Evolutionary conservation across 768 basidiomycete species (phyloP).

Genomic region (Lactifluus volemus): DNA sequence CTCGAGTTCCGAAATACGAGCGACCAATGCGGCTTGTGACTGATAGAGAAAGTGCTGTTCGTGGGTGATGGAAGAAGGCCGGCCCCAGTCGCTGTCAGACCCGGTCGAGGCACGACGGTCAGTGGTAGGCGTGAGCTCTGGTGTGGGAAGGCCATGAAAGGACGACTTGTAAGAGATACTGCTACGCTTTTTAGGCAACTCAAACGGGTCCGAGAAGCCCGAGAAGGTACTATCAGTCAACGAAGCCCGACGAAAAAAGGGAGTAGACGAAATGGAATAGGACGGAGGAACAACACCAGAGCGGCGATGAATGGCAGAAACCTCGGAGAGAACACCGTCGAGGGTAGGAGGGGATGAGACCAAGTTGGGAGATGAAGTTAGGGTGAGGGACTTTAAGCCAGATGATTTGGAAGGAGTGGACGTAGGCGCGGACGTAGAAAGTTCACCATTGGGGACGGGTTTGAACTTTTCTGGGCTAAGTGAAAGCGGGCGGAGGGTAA

Average conservation of each 20-base stretch:
- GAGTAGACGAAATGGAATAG: constrained; percentile 24
- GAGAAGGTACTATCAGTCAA: constrained; percentile 24
- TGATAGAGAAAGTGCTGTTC: constrained; percentile 84
- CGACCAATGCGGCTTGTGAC: constrained; percentile 73
- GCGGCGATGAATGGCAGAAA: constrained; percentile 24
- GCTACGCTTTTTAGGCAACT: constrained; percentile 41
- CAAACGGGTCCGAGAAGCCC: constrained; percentile 27
- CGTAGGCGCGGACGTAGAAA: constrained; percentile 34
- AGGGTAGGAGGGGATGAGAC: constrained; percentile 10
- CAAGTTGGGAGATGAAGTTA: constrained; percentile 27
- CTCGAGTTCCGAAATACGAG: constrained; percentile 77
- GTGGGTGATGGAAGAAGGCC: constrained; percentile 28
- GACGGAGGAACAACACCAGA: constrained; percentile 29
- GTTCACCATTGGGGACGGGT: constrained; percentile 22
- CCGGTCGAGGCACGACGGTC: constrained; percentile 36
- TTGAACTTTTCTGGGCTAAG: constrained; percentile 48
- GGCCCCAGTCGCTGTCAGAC: constrained; percentile 25
- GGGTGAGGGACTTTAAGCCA: constrained; percentile 45
- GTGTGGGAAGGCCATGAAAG: constrained; percentile 52
- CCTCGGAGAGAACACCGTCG: constrained; percentile 6
- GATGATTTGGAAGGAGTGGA: constrained; percentile 42
- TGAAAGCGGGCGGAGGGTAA: constrained; percentile 63
- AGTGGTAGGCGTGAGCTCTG: constrained; percentile 62
- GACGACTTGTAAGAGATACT: constrained; percentile 67
- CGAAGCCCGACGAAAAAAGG: constrained; percentile 29